A percentile compares a stretch with the other conserved stretches of the same genome.
Conservation (phyloP, 2,329 filamentous ascomycete genomes). For the Alternaria brassicicola region DNA sequence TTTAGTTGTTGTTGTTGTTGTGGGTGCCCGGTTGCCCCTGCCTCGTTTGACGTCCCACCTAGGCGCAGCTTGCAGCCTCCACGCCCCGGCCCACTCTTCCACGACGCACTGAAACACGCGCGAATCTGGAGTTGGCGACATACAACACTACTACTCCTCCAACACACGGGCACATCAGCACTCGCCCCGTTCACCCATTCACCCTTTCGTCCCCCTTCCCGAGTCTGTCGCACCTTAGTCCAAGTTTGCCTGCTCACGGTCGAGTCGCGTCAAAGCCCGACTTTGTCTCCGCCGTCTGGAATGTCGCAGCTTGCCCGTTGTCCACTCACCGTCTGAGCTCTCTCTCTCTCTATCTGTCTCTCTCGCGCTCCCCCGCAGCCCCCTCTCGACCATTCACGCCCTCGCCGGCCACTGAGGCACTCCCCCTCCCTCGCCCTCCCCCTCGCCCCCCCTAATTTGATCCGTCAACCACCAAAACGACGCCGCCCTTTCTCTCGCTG, state of each 20-base stretch:
- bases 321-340: conserved; percentile 29
- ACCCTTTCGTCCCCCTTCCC: neutral
- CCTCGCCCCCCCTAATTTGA: conserved; percentile 2
- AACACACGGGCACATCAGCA: neutral
- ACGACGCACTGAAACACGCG: neutral
- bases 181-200: neutral
- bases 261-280: no score
- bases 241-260: neutral
- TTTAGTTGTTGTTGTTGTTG: neutral
- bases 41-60: conserved; percentile 4
- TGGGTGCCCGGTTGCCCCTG: conserved; percentile 1
- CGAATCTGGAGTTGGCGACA: neutral
- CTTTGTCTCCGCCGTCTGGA: conserved; percentile 34
- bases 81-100: neutral
- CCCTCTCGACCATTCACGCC: neutral
- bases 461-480: neutral
- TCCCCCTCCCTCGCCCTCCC: no score
- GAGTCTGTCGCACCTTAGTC: no score
- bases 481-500: conserved; percentile 25
- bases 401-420: conserved; percentile 2
- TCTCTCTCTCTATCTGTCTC: conserved; percentile 25
- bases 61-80: neutral
- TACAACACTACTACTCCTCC: neutral
- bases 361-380: conserved; percentile 16
- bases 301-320: conserved; percentile 32